phyloP scores from a whole-genome alignment of 2,329 filamentous ascomycete genomes.

The Sordariomycetes sp. region DNA sequence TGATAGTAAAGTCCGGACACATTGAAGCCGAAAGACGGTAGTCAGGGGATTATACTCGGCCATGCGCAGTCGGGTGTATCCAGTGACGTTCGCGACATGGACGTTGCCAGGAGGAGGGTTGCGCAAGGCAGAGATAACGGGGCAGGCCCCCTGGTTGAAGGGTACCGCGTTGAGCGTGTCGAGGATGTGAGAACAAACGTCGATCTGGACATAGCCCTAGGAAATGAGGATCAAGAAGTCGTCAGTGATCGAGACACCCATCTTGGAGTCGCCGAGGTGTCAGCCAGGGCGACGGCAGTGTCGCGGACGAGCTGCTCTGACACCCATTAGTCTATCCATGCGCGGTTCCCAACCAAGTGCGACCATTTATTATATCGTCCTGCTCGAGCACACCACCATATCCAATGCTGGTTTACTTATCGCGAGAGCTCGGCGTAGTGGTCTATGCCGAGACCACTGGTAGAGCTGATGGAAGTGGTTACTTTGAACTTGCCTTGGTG shows the following conservation, averaged over 20 bases:
- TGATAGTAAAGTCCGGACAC: too few species aligned
- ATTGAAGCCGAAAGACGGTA: too few species aligned
- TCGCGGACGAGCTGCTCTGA: constrained; percentile 61
- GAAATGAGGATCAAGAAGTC: constrained; percentile 83
- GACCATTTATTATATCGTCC: constrained; percentile 71
- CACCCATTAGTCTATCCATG: constrained; percentile 75
- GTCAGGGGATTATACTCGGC: too few species aligned
- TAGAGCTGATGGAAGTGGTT: constrained; percentile 67
- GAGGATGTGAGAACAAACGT: constrained; percentile 61
- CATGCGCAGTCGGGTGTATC: too few species aligned
- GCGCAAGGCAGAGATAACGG: constrained; percentile 67
- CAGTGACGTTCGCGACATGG: constrained; percentile 45
- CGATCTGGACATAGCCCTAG: constrained; percentile 81
- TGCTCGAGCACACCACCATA: constrained; percentile 61
- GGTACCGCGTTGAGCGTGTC: constrained; percentile 90
- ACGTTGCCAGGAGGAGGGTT: constrained; percentile 36
- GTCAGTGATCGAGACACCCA: constrained; percentile 70
- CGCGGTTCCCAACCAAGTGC: constrained; percentile 69
- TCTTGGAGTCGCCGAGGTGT: constrained; percentile 62
- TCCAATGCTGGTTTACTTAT: constrained; percentile 49
- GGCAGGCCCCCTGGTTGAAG: constrained; percentile 72
- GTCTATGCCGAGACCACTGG: constrained; percentile 71
- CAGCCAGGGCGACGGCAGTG: constrained; percentile 79
- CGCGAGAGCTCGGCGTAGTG: constrained; percentile 70
- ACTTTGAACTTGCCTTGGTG: constrained; percentile 68